Percentiles rank a stretch among this genome's conserved stretches.
phyloP scores from a whole-genome alignment of 768 basidiomycete species.

The Hypsizygus marmoreus region DNA sequence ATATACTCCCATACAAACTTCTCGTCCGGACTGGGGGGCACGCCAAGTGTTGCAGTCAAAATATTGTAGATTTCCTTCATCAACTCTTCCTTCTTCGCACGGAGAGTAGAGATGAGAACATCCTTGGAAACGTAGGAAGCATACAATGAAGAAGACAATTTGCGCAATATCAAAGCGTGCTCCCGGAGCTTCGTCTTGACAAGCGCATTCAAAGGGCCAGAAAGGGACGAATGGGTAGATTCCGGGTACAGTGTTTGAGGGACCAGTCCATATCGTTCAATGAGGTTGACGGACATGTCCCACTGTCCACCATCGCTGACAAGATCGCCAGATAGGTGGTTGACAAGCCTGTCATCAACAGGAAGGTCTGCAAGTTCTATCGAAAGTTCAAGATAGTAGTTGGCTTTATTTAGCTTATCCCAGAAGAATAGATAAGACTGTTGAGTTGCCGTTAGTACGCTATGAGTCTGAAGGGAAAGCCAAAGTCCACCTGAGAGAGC shows the following conservation, averaged over 20 bases:
- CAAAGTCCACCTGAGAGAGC: constrained; percentile 72
- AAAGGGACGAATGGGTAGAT: constrained; percentile 77
- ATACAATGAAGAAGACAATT: constrained; percentile 55
- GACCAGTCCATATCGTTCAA: constrained; percentile 80
- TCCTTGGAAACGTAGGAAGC: constrained; percentile 47
- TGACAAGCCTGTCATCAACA: constrained; percentile 81
- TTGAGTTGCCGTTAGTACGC: no score
- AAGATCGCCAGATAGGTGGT: constrained; percentile 72
- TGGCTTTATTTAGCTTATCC: constrained; percentile 93
- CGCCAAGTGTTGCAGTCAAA: constrained; percentile 84
- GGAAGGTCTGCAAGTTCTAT: constrained; percentile 81
- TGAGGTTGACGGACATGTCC: constrained; percentile 78
- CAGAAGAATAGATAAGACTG: constrained; percentile 94
- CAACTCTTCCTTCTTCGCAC: constrained; percentile 83
- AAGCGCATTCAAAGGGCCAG: constrained; percentile 71
- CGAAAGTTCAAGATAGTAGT: constrained; percentile 88
- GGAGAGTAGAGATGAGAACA: constrained; percentile 54
- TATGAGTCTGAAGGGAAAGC: no score
- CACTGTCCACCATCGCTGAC: constrained; percentile 93
- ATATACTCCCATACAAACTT: constrained; percentile 89
- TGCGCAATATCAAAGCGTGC: constrained; percentile 81
- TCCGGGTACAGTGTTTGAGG: constrained; percentile 86
- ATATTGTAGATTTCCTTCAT: constrained; percentile 84
- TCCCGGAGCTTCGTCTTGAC: constrained; percentile 92
- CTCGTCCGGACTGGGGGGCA: constrained; percentile 73